These are phyloP conservation scores for Spergularia azorica DNA, from an alignment of 179 eudicot species.

Conservation along the genomic window DNA sequence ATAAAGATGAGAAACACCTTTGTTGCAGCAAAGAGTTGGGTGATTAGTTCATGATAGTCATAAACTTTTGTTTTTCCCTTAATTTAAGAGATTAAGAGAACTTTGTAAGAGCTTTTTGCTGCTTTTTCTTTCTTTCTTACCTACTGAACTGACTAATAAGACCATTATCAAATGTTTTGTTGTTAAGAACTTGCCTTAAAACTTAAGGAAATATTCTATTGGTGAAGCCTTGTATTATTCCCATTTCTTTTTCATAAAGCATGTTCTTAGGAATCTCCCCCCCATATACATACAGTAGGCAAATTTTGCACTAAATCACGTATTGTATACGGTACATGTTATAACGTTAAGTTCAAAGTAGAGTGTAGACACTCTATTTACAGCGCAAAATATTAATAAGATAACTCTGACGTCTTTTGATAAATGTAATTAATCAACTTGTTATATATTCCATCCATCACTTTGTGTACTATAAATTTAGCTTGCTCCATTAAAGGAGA, in stretches of 20 bases:
- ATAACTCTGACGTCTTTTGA: no score
- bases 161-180: neutral
- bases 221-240: constrained; percentile 14
- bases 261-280: constrained; percentile 14
- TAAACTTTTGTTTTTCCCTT: no score
- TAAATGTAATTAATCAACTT: no score
- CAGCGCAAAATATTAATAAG: no score
- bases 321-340: no score
- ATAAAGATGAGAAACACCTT: constrained; percentile 12
- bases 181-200: neutral
- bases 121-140: constrained; percentile 24
- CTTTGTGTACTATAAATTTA: no score
- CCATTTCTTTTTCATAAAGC: constrained; percentile 24
- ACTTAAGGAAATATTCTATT: neutral
- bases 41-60: neutral
- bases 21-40: constrained; percentile 18
- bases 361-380: no score
- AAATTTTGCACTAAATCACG: neutral
- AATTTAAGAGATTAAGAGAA: no score
- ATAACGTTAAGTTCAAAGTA: no score
- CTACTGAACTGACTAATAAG: constrained; percentile 38
- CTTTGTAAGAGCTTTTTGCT: neutral
- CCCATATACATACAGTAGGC: neutral
- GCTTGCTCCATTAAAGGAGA: no score
- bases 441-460: no score